Evolutionary conservation across 495 filamentous ascomycete genomes (phyloP), one percentile per base, ranked within the genome.

Genomic region (Tuber indicum): DNA sequence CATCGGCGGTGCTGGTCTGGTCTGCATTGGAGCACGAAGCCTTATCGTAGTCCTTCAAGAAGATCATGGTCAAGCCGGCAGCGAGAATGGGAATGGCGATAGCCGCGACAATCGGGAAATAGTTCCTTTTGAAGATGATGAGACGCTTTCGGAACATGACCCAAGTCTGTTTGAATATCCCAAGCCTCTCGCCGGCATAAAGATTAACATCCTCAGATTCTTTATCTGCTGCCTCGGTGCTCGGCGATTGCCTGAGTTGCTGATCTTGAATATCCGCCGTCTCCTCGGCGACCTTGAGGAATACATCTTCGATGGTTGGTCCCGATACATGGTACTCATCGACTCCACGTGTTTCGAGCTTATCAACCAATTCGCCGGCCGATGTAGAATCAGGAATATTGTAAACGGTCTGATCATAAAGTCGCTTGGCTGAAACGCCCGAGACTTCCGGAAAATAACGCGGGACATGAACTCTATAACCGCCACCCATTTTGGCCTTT

Each of bases 251-350:
- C 44, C 77, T 49, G 72, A 70, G 32, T 62, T 77, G 3, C 52
- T 73, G 78, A 17, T 77, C n/a, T 62, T 70, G 86, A 75, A 73
- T 43, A 71, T 23, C 82, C 71, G 41, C 79, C 82, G 74, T 89
- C 85, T 95, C 92, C 74, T 92, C 91, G 1, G 93, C 93, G 46
- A 96, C 87, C 76, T 92, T 92, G 75, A 96, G 84, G 84, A 97
- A 97, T 0, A 96, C 92, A 81, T 94, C 92, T 82, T 94, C 93
- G 76, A 97, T 94, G 0, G 92, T 95, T 4, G 94, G 94, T 0
- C 93, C 93, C 44, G 89, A 90, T 62, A 96, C 90, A 71, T 91
- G 89, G 83, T 94, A 94, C 46, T 94, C 91, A 1, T 86, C 85
- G 58, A 92, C 87, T 1, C 88, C 89, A 2, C 86, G 86, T 0